Percentiles rank a stretch among this genome's conserved stretches.
phyloP scores from a whole-genome alignment of 225 moss, liverwort and hornwort species.

The Polytrichum commune region DNA sequence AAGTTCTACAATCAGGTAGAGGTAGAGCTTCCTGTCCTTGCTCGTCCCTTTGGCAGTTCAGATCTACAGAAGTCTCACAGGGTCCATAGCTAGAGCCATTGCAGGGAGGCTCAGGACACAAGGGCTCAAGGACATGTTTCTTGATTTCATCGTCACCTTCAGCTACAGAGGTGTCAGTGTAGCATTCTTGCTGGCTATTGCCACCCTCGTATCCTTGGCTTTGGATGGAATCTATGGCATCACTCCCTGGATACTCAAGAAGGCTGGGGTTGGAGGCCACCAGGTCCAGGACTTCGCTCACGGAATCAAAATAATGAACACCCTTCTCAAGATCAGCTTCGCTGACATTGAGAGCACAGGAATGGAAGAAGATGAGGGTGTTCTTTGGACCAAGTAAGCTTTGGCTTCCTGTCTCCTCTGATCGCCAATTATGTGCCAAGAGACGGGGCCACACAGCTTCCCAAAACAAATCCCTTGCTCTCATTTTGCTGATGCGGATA shows the following conservation, averaged over 20 bases:
- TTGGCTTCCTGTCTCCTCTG: conserved; percentile 23
- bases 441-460: conserved; percentile 61
- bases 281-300: conserved; percentile 44
- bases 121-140: not conserved
- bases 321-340: conserved; percentile 33
- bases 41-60: not conserved
- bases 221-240: not conserved
- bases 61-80: not conserved
- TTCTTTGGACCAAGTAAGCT: conserved; percentile 28
- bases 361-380: conserved; percentile 32
- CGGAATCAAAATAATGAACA: conserved; percentile 42
- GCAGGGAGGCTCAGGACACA: not conserved
- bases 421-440: conserved; percentile 35
- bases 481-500: conserved; percentile 40
- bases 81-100: not conserved
- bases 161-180: not conserved
- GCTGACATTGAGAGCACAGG: conserved; percentile 24
- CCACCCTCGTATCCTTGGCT: not conserved
- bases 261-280: conserved; percentile 42
- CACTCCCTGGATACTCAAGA: conserved; percentile 10
- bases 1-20: not conserved
- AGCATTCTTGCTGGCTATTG: not conserved
- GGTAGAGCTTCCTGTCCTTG: not conserved
- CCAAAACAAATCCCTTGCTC: conserved; percentile 50
- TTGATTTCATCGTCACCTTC: not conserved